Evolutionary conservation across 2,329 filamentous ascomycete species (phyloP).

Genomic region (Botrytis pseudocinerea): DNA sequence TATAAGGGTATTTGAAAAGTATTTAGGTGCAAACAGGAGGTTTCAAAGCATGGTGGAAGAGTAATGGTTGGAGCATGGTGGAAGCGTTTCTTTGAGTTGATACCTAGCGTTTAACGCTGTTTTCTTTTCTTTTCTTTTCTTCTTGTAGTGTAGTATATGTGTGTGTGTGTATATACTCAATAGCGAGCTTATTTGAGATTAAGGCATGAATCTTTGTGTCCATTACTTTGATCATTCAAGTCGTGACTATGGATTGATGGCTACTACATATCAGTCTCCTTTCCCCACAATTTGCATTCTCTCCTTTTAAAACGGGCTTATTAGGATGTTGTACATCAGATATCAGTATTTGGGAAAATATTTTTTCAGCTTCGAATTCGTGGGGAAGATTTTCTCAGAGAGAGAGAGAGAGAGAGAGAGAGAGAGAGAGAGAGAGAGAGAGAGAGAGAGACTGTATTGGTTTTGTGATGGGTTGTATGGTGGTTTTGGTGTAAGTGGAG

Average conservation of each 20-base stretch:
- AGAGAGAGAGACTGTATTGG: background rate
- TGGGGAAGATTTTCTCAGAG: too few relatives aligned
- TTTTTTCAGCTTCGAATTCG: background rate
- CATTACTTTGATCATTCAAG: background rate
- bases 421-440: too few relatives aligned
- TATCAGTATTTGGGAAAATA: too few relatives aligned
- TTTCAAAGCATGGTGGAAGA: background rate
- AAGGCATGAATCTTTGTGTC: background rate
- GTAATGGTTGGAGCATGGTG: slow-evolving; percentile 13
- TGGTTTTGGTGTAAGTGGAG: too few relatives aligned
- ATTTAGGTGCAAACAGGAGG: slow-evolving; percentile 4
- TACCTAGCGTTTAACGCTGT: slow-evolving; percentile 16
- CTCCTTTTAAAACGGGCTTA: background rate
- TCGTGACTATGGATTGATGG: background rate
- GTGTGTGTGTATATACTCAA: background rate
- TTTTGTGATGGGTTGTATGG: background rate
- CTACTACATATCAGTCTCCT: background rate
- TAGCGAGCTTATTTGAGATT: background rate
- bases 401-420: too few relatives aligned
- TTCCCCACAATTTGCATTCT: background rate
- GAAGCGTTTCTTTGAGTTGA: slow-evolving; percentile 8
- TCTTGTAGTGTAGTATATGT: background rate
- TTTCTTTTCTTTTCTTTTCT: background rate
- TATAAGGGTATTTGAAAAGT: background rate
- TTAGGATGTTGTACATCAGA: background rate